phyloP scores from a whole-genome alignment of 441 rosid species.

The Metrosideros polymorpha region DNA sequence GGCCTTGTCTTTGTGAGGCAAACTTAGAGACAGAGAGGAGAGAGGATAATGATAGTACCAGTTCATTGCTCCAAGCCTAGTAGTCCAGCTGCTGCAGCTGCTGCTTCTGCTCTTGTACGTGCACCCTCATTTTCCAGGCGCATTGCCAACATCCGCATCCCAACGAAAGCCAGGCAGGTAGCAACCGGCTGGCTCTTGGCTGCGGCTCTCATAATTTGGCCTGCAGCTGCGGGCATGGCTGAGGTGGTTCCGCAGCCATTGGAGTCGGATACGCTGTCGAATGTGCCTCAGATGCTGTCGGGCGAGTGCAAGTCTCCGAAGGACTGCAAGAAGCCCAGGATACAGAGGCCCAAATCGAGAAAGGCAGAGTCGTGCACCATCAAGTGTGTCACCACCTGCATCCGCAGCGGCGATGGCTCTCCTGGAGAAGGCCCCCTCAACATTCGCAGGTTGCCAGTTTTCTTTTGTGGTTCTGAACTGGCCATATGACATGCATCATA shows the following conservation, averaged over 20 bases:
- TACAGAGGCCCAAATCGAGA: conserved; percentile 78
- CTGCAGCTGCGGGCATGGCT: neutral
- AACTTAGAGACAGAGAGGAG: neutral
- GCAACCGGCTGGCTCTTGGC: neutral
- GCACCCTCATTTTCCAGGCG: neutral
- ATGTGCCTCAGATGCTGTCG: conserved; percentile 70
- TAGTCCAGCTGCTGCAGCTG: neutral
- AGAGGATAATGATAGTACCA: neutral
- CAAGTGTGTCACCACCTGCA: conserved; percentile 76
- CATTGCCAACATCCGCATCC: neutral
- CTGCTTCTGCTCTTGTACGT: neutral
- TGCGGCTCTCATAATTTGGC: neutral
- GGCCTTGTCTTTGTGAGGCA: neutral
- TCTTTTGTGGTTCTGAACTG: neutral
- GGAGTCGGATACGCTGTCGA: conserved; percentile 50
- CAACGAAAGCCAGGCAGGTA: neutral
- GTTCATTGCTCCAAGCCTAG: neutral
- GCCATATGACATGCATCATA: neutral
- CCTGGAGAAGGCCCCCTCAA: conserved; percentile 90
- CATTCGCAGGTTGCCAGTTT: conserved; percentile 42
- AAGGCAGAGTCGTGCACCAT: conserved; percentile 82
- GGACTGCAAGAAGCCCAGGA: conserved; percentile 71
- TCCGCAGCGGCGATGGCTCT: conserved; percentile 68
- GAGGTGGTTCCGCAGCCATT: conserved; percentile 23
- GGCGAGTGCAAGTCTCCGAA: conserved; percentile 34